A percentile compares a stretch with the other conserved stretches of the same genome.
These are phyloP conservation scores for Camillea tinctor DNA, from an alignment of 2,329 filamentous ascomycete species.

Conservation along the genomic window DNA sequence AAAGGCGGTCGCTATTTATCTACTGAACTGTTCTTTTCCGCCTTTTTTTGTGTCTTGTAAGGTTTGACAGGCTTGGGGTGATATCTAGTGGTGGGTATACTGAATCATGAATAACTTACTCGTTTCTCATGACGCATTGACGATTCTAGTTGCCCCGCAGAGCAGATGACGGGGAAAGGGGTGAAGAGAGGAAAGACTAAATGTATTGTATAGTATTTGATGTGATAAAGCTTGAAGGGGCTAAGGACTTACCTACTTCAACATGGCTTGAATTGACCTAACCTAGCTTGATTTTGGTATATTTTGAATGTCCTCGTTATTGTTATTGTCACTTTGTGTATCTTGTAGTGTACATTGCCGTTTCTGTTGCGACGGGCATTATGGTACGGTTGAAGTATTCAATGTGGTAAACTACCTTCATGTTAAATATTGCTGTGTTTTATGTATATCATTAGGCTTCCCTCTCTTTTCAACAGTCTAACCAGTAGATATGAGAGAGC, in stretches of 20 bases:
- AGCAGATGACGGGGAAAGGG: not conserved
- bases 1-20: not conserved
- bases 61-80: not conserved
- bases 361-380: too few relatives aligned
- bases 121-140: not conserved
- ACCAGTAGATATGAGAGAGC: too few relatives aligned
- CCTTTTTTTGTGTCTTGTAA: not conserved
- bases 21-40: not conserved
- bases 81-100: not conserved
- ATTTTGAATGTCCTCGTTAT: not conserved
- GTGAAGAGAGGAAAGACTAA: not conserved
- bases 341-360: too few relatives aligned
- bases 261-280: not conserved
- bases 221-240: not conserved
- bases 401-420: too few relatives aligned
- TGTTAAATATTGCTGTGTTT: too few relatives aligned
- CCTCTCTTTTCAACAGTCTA: too few relatives aligned
- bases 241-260: not conserved
- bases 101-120: not conserved
- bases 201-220: not conserved
- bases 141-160: too few relatives aligned
- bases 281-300: not conserved
- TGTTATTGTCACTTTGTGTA: too few relatives aligned
- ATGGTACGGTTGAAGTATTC: too few relatives aligned
- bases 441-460: too few relatives aligned